A percentile compares a stretch with the other conserved stretches of the same genome.
Evolutionary conservation across 2,329 filamentous ascomycete genomes (phyloP).

Genomic region (Periconia sp.): DNA sequence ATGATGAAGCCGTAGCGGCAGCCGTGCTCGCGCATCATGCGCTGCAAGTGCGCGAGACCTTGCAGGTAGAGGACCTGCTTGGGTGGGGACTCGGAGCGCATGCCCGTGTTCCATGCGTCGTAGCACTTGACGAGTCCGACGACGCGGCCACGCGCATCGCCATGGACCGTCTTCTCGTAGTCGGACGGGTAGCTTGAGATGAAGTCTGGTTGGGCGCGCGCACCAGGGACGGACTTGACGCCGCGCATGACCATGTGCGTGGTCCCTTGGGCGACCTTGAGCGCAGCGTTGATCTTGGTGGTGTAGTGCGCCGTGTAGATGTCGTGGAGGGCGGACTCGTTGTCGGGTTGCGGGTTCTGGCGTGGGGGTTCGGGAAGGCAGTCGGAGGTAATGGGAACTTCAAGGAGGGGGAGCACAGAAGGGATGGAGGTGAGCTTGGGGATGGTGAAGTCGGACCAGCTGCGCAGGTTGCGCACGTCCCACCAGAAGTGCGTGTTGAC

Average conservation of each 20-base stretch:
- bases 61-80: slow-evolving; percentile 87
- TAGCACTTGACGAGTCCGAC: slow-evolving; percentile 89
- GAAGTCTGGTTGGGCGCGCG: slow-evolving; percentile 64
- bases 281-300: slow-evolving; percentile 82
- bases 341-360: slow-evolving; percentile 71
- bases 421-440: slow-evolving; percentile 71
- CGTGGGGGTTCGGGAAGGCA: slow-evolving; percentile 62
- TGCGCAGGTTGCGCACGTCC: slow-evolving; percentile 84
- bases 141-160: slow-evolving; percentile 59
- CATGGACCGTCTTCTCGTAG: slow-evolving; percentile 51
- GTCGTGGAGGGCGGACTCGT: slow-evolving; percentile 72
- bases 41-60: slow-evolving; percentile 81
- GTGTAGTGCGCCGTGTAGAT: slow-evolving; percentile 79
- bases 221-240: slow-evolving; percentile 38
- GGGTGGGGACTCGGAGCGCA: slow-evolving; percentile 82
- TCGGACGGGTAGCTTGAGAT: slow-evolving; percentile 63
- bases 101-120: slow-evolving; percentile 92
- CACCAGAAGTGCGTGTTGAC: slow-evolving; percentile 89
- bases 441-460: slow-evolving; percentile 80
- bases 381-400: slow-evolving; percentile 58
- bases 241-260: slow-evolving; percentile 59
- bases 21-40: slow-evolving; percentile 89
- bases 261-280: slow-evolving; percentile 71
- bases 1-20: slow-evolving; percentile 96
- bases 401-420: slow-evolving; percentile 71